These are phyloP conservation scores for Toxicodendron radicans DNA, from an alignment of 345 rosid genomes.

Conservation along the genomic window DNA sequence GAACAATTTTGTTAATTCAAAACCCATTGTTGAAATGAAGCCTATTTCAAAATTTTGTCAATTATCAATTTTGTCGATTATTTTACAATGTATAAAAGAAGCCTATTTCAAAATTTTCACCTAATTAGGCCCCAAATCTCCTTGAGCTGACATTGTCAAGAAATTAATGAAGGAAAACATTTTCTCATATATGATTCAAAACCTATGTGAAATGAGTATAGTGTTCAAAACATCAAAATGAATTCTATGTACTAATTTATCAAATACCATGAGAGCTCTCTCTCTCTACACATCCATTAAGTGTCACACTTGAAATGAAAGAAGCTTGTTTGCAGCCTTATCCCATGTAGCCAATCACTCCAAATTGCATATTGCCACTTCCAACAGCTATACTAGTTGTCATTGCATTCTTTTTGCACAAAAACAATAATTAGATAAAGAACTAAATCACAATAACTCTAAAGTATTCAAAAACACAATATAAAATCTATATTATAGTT, in stretches of 20 bases:
- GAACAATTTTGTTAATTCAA: too few relatives aligned
- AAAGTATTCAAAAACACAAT: too few relatives aligned
- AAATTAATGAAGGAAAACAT: not conserved
- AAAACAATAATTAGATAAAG: conserved; percentile 12
- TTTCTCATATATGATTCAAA: not conserved
- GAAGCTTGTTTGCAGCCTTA: conserved; percentile 40
- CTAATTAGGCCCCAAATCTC: too few relatives aligned
- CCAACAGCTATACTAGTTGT: conserved; percentile 53
- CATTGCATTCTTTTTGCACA: conserved; percentile 44
- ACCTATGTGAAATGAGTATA: not conserved
- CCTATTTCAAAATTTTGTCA: too few relatives aligned
- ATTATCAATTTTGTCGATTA: too few relatives aligned
- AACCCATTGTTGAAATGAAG: too few relatives aligned
- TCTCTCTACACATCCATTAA: conserved; percentile 48
- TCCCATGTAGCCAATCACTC: conserved; percentile 31
- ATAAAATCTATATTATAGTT: too few relatives aligned
- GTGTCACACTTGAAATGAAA: conserved; percentile 35
- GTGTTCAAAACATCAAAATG: not conserved
- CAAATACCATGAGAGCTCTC: conserved; percentile 64
- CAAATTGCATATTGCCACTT: conserved; percentile 37
- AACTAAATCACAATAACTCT: conserved; percentile 7
- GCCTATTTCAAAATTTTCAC: too few relatives aligned
- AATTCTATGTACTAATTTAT: conserved; percentile 8
- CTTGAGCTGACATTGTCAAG: too few relatives aligned
- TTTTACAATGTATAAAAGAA: too few relatives aligned